phyloP scores from a whole-genome alignment of 768 basidiomycete genomes.

The Tulasnella sp. region DNA sequence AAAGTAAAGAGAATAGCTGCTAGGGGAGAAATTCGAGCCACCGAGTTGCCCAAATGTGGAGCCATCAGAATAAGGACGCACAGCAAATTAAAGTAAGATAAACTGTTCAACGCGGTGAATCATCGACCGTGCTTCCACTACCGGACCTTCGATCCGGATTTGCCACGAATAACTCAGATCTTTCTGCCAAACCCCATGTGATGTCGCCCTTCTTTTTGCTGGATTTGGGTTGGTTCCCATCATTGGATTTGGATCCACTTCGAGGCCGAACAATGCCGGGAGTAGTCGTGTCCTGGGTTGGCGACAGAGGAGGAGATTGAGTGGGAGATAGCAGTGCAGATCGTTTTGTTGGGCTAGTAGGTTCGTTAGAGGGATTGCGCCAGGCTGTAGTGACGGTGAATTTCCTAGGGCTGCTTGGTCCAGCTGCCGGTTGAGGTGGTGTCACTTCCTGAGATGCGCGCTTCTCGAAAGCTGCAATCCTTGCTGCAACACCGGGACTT shows the following conservation, averaged over 20 bases:
- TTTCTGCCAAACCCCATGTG: conserved; percentile 53
- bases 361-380: conserved; percentile 24
- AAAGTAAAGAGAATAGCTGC: too few relatives aligned
- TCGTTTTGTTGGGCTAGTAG: conserved; percentile 33
- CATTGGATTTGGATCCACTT: not conserved
- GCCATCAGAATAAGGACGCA: too few relatives aligned
- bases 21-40: too few relatives aligned
- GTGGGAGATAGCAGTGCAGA: conserved; percentile 19
- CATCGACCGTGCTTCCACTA: too few relatives aligned
- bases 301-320: not conserved
- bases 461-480: conserved; percentile 46
- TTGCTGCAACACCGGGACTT: conserved; percentile 33
- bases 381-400: conserved; percentile 29
- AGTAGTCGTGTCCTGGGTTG: not conserved
- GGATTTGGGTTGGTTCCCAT: not conserved
- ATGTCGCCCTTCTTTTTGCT: conserved; percentile 23
- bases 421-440: conserved; percentile 16
- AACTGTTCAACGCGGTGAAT: too few relatives aligned
- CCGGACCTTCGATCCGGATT: conserved; percentile 41
- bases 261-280: not conserved
- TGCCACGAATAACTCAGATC: conserved; percentile 53
- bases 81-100: too few relatives aligned
- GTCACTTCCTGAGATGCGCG: conserved; percentile 38
- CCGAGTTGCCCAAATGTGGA: too few relatives aligned
- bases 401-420: not conserved